These are phyloP conservation scores for Detonula confervacea DNA, from an alignment of 352 stramenopile species.

Conservation along the genomic window DNA sequence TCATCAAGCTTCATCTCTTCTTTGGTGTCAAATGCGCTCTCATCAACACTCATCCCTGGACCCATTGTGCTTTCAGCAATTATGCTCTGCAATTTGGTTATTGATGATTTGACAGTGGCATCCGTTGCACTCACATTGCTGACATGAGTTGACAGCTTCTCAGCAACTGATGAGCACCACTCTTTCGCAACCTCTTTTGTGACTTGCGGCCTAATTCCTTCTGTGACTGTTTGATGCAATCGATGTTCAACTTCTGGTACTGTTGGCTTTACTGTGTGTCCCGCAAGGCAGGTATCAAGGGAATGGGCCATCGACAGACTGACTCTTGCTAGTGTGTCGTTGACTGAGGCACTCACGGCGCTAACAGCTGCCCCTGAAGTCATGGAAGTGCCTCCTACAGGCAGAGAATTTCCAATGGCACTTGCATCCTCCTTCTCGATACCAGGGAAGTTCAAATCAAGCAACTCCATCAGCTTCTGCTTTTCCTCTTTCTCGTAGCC, in stretches of 20 bases:
- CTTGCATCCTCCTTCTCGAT: constrained; percentile 17
- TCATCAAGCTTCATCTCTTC: constrained; percentile 35
- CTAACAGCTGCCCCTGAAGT: too few relatives aligned
- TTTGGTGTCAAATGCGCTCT: neutral
- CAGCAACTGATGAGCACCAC: constrained; percentile 13
- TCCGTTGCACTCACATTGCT: constrained; percentile 3
- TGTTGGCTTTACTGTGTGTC: constrained; percentile 27
- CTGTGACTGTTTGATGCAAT: constrained; percentile 1
- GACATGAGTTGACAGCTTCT: constrained; percentile 9
- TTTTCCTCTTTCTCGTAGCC: constrained; percentile 19
- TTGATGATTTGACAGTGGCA: constrained; percentile 11
- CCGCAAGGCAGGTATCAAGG: constrained; percentile 43
- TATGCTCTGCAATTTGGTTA: constrained; percentile 31
- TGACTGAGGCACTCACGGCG: too few relatives aligned
- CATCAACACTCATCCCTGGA: neutral
- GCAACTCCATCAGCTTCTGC: constrained; percentile 21
- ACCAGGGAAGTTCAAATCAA: constrained; percentile 37
- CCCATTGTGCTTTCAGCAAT: constrained; percentile 17
- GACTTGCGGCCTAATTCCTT: constrained; percentile 7
- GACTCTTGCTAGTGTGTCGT: too few relatives aligned
- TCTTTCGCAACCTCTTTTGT: constrained; percentile 23
- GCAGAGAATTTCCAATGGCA: neutral
- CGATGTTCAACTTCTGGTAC: constrained; percentile 18
- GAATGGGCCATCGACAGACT: constrained; percentile 46
- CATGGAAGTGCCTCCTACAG: too few relatives aligned